phyloP scores from a whole-genome alignment of 169 alveolate species.

The Perkinsus marinus region DNA sequence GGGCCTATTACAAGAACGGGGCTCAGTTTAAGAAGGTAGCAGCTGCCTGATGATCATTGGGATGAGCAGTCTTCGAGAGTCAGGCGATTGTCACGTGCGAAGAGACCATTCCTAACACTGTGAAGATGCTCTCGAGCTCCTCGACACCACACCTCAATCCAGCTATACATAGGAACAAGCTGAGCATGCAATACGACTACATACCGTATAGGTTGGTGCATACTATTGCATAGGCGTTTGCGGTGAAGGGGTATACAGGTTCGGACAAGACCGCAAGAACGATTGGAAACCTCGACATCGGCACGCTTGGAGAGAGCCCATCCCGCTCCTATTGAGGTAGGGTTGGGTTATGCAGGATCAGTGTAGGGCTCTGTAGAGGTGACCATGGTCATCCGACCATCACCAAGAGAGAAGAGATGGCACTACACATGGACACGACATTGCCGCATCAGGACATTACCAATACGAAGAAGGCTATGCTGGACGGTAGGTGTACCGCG shows the following conservation, averaged over 20 bases:
- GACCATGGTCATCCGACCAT: not conserved
- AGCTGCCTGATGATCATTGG: not conserved
- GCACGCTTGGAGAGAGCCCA: not conserved
- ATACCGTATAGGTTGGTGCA: constrained; percentile 45
- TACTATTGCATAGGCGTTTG: constrained; percentile 1
- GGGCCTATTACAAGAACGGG: constrained; percentile 54
- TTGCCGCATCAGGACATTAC: not conserved
- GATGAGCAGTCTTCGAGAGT: not conserved
- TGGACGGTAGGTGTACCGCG: not conserved
- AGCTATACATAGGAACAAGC: constrained; percentile 40
- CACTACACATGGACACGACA: not conserved
- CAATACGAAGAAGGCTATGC: not conserved
- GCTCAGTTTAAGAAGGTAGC: constrained; percentile 53
- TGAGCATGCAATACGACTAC: constrained; percentile 22
- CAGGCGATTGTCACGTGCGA: constrained; percentile 61
- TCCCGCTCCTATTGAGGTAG: not conserved
- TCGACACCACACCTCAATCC: constrained; percentile 54
- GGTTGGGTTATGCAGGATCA: not conserved
- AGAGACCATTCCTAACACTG: constrained; percentile 61
- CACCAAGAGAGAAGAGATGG: not conserved
- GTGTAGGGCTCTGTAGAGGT: not conserved
- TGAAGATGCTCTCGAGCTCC: constrained; percentile 60
- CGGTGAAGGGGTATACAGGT: not conserved
- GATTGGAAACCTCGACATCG: constrained; percentile 1
- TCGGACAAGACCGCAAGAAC: not conserved